Conservation (phyloP, 352 stramenopile species). For the Globisporangium carolinianum region DNA sequence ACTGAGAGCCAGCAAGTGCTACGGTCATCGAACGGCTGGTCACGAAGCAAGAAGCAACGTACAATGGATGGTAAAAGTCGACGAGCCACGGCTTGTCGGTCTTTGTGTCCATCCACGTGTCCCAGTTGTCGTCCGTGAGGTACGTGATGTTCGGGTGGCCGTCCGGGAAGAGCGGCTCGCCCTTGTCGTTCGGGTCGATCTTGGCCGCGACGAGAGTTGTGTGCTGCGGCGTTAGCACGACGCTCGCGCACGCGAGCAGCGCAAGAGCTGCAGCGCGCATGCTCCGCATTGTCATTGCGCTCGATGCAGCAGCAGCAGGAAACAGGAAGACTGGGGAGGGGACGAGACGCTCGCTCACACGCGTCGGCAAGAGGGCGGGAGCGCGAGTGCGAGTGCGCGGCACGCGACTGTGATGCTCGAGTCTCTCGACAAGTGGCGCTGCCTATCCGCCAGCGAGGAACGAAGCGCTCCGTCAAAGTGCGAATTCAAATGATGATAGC, state of each 20-base stretch:
- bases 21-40: no score
- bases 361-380: no score
- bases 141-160: constrained; percentile 84
- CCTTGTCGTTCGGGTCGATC: constrained; percentile 69
- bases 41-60: constrained; percentile 13
- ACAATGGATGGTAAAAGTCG: constrained; percentile 86
- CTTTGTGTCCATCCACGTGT: constrained; percentile 47
- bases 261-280: constrained; percentile 7
- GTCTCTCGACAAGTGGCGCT: neutral
- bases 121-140: constrained; percentile 81
- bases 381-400: no score
- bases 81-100: constrained; percentile 78
- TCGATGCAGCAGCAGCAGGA: neutral
- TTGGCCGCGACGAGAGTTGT: constrained; percentile 14
- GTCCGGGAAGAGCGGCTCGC: constrained; percentile 68
- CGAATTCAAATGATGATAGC: no score
- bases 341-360: neutral
- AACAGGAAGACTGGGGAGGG: no score
- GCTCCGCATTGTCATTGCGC: constrained; percentile 3
- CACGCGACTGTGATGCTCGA: neutral
- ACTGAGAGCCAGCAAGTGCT: no score
- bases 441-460: no score
- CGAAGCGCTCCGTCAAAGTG: no score
- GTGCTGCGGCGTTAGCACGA: neutral
- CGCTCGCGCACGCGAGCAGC: constrained; percentile 6